Percentiles rank a stretch among this genome's conserved stretches.
Conservation (phyloP, 441 rosid species). For the Breynia disticha region DNA sequence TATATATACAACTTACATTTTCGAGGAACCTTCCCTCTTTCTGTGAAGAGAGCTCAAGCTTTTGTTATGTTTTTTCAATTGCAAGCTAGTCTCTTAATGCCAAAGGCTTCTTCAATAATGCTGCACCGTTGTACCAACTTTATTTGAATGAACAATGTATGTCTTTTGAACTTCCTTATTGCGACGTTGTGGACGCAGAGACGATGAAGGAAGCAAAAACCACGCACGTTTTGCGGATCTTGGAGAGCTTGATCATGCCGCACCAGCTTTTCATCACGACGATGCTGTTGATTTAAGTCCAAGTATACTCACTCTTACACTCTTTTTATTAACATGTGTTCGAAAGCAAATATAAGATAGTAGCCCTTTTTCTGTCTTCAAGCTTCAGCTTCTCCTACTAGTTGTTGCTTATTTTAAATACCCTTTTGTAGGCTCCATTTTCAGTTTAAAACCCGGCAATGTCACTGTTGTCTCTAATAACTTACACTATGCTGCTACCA, state of each 20-base stretch:
- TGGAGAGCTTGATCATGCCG: constrained; percentile 73
- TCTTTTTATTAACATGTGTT: neutral
- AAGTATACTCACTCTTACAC: constrained; percentile 32
- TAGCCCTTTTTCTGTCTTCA: neutral
- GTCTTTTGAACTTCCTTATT: neutral
- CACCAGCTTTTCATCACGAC: constrained; percentile 45
- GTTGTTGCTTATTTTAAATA: constrained; percentile 2
- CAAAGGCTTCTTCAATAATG: too few relatives aligned
- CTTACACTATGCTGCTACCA: constrained; percentile 44
- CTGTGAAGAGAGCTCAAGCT: too few relatives aligned
- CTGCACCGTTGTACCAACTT: too few relatives aligned
- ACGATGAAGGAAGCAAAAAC: constrained; percentile 33
- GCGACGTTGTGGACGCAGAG: constrained; percentile 24
- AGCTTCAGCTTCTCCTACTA: constrained; percentile 8
- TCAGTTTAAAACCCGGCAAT: constrained; percentile 45
- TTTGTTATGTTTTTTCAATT: too few relatives aligned
- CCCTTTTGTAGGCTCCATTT: constrained; percentile 34
- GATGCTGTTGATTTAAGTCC: constrained; percentile 72
- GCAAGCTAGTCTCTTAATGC: too few relatives aligned
- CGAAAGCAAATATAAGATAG: neutral
- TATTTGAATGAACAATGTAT: too few relatives aligned
- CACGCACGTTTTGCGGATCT: constrained; percentile 47
- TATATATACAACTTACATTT: too few relatives aligned
- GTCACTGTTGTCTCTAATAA: constrained; percentile 42
- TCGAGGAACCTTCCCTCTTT: too few relatives aligned